Evolutionary conservation across 495 filamentous ascomycete species (phyloP).

Genomic region (Hypoxylon crocopeplum): DNA sequence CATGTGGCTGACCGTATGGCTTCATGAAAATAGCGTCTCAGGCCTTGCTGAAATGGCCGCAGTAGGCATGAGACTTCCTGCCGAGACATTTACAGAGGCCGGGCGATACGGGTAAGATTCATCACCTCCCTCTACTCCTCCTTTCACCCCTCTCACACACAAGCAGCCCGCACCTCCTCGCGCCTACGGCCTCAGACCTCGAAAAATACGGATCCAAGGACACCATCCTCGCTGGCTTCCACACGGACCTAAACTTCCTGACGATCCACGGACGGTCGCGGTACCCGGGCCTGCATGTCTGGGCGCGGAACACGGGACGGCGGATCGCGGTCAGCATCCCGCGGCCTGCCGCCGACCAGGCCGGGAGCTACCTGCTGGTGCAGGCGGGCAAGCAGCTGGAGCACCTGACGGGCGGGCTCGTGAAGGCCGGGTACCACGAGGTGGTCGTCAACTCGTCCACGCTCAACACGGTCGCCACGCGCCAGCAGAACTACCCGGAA

Average conservation of each 20-base stretch:
- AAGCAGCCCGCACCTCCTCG: slow-evolving; percentile 56
- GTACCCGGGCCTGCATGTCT: slow-evolving; percentile 60
- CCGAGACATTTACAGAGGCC: slow-evolving; percentile 52
- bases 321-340: slow-evolving; percentile 59
- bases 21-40: slow-evolving; percentile 45
- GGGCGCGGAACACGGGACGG: slow-evolving; percentile 59
- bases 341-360: not conserved
- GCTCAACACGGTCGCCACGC: slow-evolving; percentile 43
- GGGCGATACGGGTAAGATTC: slow-evolving; percentile 55
- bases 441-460: slow-evolving; percentile 58
- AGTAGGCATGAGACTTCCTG: slow-evolving; percentile 54
- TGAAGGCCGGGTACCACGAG: slow-evolving; percentile 62
- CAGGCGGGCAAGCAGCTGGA: slow-evolving; percentile 63
- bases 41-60: slow-evolving; percentile 57
- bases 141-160: not conserved
- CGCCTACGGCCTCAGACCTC: slow-evolving; percentile 59
- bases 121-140: not conserved
- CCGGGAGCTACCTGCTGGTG: slow-evolving; percentile 56
- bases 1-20: not conserved
- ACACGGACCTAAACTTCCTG: slow-evolving; percentile 62
- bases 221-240: slow-evolving; percentile 61
- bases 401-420: slow-evolving; percentile 57
- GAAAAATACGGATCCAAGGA: slow-evolving; percentile 51
- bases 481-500: slow-evolving; percentile 44
- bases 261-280: slow-evolving; percentile 62